Base-by-base conservation (phyloP, 805 yeast genomes). In the Saccharomycopsis oosterbeekiorum region DNA sequence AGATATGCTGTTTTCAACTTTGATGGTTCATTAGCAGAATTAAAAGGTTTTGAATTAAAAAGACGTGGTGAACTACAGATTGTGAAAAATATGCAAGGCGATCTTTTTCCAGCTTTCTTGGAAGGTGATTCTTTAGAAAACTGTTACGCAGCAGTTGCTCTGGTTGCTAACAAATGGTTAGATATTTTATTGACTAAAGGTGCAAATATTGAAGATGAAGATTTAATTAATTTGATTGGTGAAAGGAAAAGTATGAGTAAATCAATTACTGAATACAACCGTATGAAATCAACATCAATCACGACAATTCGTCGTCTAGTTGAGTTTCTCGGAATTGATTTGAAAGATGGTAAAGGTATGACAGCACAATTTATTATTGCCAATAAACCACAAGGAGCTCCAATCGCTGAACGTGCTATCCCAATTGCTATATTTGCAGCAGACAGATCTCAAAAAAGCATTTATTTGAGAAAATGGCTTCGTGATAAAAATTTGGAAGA, bases 361-460 rank as follows among this genome's bases (percentile, higher is more conserved):
- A 97, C 96, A 5, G 93, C 97, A 74, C 91, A 90, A 72, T 94
- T 90, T 74, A 86, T 94, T 71, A 92, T 94, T 65, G 85, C 97
- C 64, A 82, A 84, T 56, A 84, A 82, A 65, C 99, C 99, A 0
- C 68, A 79, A 21, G 86, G 86, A 53, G 86, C 96, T 0, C 97
- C 99, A 0, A 92, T 92, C 37, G 90, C 99, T 0, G 98, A 93
- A 69, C 80, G 99, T 66, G 99, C 99, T 0, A 80, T 94, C 55
- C 99, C 99, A 0, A 96, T 96, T 5, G 94, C 97, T 0, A 91
- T 94, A 19, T 96, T 94, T 70, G 87, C 97, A 0, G 86, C 97
- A 0, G 97, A 91, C 37, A 67, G 77, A 11, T 70, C 78, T 2
- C 86, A 87, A 59, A 91, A 90, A 70, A 80, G 85, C 63, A 80